Conservation (phyloP, 768 basidiomycete genomes). For the Gymnopilus junonius region DNA sequence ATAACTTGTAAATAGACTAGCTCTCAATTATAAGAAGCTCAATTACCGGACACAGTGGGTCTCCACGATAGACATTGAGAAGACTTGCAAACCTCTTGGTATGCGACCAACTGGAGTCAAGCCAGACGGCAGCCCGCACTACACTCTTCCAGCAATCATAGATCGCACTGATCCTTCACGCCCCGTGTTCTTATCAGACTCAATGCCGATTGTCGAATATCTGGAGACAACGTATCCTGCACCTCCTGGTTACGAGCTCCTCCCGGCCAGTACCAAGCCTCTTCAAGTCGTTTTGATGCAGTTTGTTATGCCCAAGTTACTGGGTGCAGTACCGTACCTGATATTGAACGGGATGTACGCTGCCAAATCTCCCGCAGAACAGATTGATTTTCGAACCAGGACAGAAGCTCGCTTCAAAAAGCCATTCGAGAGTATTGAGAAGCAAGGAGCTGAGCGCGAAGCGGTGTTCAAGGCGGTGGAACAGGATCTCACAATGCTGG, state of each 20-base stretch:
- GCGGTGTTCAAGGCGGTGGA: slow-evolving; percentile 26
- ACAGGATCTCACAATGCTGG: slow-evolving; percentile 15
- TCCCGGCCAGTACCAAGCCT: slow-evolving; percentile 25
- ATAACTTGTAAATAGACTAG: neutral
- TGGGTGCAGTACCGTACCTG: slow-evolving; percentile 19
- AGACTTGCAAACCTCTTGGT: slow-evolving; percentile 24
- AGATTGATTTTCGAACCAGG: slow-evolving; percentile 13
- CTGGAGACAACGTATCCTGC: slow-evolving; percentile 36
- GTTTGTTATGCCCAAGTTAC: slow-evolving; percentile 19
- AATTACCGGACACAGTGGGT: slow-evolving; percentile 31
- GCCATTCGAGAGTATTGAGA: slow-evolving; percentile 25
- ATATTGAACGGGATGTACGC: slow-evolving; percentile 24
- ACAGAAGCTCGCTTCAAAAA: slow-evolving; percentile 24
- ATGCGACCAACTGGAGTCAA: slow-evolving; percentile 31
- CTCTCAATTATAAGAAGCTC: slow-evolving; percentile 29
- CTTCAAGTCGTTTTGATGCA: slow-evolving; percentile 29
- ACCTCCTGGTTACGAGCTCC: slow-evolving; percentile 15
- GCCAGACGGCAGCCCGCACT: slow-evolving; percentile 29
- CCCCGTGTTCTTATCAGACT: slow-evolving; percentile 35
- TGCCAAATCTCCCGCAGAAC: slow-evolving; percentile 27
- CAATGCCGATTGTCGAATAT: slow-evolving; percentile 39
- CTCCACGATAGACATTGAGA: slow-evolving; percentile 28
- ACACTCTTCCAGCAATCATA: slow-evolving; percentile 37
- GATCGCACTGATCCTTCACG: slow-evolving; percentile 24
- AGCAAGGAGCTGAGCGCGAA: slow-evolving; percentile 26